These are phyloP conservation scores for Lactarius pseudohatsudake DNA, from an alignment of 768 basidiomycete genomes.

Conservation along the genomic window DNA sequence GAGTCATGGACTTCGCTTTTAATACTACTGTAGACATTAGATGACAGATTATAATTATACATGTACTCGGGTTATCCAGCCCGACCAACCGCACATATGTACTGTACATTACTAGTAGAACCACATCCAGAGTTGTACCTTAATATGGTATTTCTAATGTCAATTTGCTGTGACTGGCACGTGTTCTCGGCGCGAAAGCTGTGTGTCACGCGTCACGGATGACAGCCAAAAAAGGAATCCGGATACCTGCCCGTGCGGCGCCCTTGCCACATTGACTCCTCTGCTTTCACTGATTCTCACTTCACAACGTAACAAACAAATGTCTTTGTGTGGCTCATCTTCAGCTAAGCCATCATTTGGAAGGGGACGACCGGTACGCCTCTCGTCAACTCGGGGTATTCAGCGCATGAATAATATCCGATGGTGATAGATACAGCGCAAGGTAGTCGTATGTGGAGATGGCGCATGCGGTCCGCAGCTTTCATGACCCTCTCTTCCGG, in stretches of 20 bases:
- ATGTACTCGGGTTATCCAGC: slow-evolving; percentile 2
- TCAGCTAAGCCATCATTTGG: slow-evolving; percentile 19
- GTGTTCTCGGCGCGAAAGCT: neutral
- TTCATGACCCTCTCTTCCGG: slow-evolving; percentile 2
- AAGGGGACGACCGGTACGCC: slow-evolving; percentile 20
- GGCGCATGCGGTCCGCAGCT: slow-evolving; percentile 82
- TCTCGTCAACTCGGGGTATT: neutral
- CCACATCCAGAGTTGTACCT: neutral
- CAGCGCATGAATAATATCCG: neutral
- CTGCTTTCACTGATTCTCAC: slow-evolving; percentile 12
- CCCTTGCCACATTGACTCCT: neutral
- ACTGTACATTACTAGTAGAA: slow-evolving; percentile 3
- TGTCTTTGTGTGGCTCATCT: slow-evolving; percentile 23
- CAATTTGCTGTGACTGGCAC: neutral
- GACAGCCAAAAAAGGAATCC: slow-evolving; percentile 5
- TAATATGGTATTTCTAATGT: neutral
- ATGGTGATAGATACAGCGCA: slow-evolving; percentile 47
- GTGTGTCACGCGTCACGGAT: slow-evolving; percentile 2
- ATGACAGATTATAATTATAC: slow-evolving; percentile 1
- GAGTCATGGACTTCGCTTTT: neutral
- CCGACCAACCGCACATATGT: neutral
- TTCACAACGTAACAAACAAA: slow-evolving; percentile 1
- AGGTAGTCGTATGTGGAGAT: slow-evolving; percentile 92
- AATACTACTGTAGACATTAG: neutral
- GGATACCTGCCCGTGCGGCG: neutral